phyloP scores from a whole-genome alignment of 2,329 filamentous ascomycete species.

The Fonsecaea pugnacius region DNA sequence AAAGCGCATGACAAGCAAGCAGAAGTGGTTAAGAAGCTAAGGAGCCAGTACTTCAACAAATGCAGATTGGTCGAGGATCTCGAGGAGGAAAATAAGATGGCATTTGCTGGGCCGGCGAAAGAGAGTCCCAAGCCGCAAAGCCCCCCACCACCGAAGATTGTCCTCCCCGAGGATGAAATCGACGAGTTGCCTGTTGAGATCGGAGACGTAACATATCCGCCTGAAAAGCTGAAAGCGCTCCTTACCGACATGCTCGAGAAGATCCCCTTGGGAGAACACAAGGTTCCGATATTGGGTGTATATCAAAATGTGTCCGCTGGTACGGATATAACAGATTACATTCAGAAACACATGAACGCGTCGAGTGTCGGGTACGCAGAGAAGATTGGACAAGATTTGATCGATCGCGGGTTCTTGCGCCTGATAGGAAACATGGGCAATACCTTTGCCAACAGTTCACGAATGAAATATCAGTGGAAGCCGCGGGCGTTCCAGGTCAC shows the following conservation, averaged over 20 bases:
- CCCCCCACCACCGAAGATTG: conserved; percentile 71
- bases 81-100: conserved; percentile 97
- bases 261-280: conserved; percentile 85
- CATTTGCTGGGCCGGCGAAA: conserved; percentile 81
- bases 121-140: conserved; percentile 64
- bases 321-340: conserved; percentile 92
- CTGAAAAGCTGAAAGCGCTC: conserved; percentile 89
- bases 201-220: conserved; percentile 82
- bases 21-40: conserved; percentile 86
- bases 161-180: conserved; percentile 74
- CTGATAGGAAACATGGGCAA: conserved; percentile 93
- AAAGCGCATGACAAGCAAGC: conserved; percentile 92
- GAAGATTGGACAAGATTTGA: conserved; percentile 90
- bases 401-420: conserved; percentile 81
- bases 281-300: conserved; percentile 91
- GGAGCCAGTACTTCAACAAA: conserved; percentile 98
- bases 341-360: conserved; percentile 84
- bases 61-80: conserved; percentile 93
- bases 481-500: conserved; percentile 86
- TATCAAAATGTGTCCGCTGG: conserved; percentile 93
- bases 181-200: conserved; percentile 81
- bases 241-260: conserved; percentile 82
- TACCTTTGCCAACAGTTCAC: conserved; percentile 95
- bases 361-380: conserved; percentile 89
- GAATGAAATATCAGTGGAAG: conserved; percentile 97